Conservation (phyloP, 768 basidiomycete species). For the Peribolospora kevripleyi region DNA sequence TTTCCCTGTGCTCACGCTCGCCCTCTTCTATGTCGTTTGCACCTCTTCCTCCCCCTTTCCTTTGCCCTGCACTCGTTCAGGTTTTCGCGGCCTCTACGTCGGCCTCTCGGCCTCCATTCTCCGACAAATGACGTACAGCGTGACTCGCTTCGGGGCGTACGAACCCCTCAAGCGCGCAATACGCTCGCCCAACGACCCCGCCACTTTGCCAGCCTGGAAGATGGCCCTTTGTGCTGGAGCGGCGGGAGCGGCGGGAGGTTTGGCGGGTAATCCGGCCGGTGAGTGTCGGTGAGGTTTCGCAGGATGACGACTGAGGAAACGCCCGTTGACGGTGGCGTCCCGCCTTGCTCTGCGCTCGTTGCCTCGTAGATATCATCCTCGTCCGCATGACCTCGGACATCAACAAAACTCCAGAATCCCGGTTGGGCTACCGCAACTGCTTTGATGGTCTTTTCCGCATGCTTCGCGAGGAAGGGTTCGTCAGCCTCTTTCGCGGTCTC, state of each 20-base stretch:
- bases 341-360: not conserved
- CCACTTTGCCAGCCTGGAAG: slow-evolving; percentile 4
- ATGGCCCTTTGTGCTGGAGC: slow-evolving; percentile 8
- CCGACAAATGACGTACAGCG: slow-evolving; percentile 13
- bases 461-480: slow-evolving; percentile 9
- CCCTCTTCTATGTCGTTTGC: not conserved
- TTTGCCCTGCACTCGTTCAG: not conserved
- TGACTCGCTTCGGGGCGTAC: slow-evolving; percentile 14
- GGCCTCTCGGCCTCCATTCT: slow-evolving; percentile 14
- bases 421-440: slow-evolving; percentile 13
- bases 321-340: no score
- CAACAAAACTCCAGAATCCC: slow-evolving; percentile 2
- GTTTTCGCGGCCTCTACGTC: slow-evolving; percentile 10
- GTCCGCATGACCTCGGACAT: slow-evolving; percentile 15
- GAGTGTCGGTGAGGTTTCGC: not conserved
- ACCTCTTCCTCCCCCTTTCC: not conserved
- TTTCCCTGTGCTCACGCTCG: not conserved
- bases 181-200: not conserved
- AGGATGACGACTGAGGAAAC: not conserved
- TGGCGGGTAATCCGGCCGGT: not conserved
- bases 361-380: not conserved
- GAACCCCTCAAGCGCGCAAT: slow-evolving; percentile 12
- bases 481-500: slow-evolving; percentile 11
- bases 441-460: slow-evolving; percentile 13
- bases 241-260: slow-evolving; percentile 12